Evolutionary conservation across 306 rosid genomes (phyloP).

Genomic region (Neltuma alba): DNA sequence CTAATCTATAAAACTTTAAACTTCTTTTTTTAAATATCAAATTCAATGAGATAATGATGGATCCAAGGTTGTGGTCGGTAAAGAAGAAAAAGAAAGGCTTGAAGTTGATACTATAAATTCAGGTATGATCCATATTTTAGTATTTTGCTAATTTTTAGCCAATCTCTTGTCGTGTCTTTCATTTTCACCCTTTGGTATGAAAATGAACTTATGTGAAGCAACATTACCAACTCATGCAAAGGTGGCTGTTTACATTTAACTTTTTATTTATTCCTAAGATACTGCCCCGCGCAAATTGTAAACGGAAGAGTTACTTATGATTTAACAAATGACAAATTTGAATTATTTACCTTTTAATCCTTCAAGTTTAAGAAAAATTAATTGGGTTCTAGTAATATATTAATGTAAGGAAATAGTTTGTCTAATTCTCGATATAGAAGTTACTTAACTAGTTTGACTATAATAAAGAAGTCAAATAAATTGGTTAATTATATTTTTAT

Average conservation of each 20-base stretch:
- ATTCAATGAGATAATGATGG: background rate
- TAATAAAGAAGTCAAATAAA: too few relatives aligned
- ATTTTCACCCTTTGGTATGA: background rate
- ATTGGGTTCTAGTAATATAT: background rate
- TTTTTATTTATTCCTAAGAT: background rate
- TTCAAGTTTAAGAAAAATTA: background rate
- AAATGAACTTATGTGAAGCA: background rate
- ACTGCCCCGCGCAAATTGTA: background rate
- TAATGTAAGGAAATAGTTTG: background rate
- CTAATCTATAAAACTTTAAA: background rate
- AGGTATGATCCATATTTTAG: background rate
- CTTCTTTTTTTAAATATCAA: too few relatives aligned
- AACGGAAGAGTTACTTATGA: background rate
- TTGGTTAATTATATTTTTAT: too few relatives aligned
- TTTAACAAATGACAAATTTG: background rate
- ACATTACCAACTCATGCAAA: background rate
- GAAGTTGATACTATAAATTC: background rate
- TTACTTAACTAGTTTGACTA: too few relatives aligned
- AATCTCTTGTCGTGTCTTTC: background rate
- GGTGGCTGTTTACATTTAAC: background rate
- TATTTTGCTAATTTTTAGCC: background rate
- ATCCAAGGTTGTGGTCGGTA: background rate
- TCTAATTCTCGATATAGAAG: too few relatives aligned
- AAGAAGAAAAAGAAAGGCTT: background rate
- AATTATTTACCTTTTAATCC: background rate